Evolutionary conservation across 2,329 filamentous ascomycete species (phyloP).

Genomic region (Botrytis byssoidea): DNA sequence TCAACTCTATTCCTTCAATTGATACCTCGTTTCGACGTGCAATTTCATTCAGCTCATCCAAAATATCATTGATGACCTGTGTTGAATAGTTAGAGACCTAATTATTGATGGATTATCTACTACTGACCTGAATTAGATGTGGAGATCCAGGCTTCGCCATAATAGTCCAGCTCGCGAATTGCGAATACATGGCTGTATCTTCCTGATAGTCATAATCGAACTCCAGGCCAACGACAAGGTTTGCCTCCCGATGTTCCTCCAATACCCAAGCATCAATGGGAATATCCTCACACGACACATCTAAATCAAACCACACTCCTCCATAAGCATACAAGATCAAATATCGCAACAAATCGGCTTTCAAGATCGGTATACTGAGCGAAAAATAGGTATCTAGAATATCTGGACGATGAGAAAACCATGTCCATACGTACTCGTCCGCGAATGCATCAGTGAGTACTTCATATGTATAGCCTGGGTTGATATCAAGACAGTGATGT

Average conservation of each 20-base stretch:
- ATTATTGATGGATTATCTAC: background rate
- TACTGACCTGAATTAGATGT: background rate
- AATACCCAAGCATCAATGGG: conserved; percentile 59
- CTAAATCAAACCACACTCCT: conserved; percentile 58
- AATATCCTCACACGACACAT: conserved; percentile 50
- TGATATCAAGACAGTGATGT: conserved; percentile 36
- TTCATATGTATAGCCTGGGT: conserved; percentile 34
- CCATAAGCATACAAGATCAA: conserved; percentile 61
- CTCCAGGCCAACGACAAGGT: background rate
- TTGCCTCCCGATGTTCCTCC: conserved; percentile 48
- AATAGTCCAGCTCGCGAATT: conserved; percentile 5
- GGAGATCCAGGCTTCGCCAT: background rate
- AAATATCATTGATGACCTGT: background rate
- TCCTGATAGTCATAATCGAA: background rate
- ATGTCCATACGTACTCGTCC: background rate
- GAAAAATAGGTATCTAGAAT: conserved; percentile 61
- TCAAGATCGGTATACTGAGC: conserved; percentile 63
- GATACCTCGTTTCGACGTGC: background rate
- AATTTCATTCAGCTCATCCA: background rate
- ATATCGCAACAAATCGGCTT: conserved; percentile 65
- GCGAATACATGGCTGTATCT: background rate
- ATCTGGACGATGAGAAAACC: conserved; percentile 53
- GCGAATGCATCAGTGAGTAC: conserved; percentile 34
- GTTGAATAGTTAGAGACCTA: background rate
- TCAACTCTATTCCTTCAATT: background rate